Evolutionary conservation across 129 eudicot species (phyloP).

Genomic region (Gnaphalium uliginosum): DNA sequence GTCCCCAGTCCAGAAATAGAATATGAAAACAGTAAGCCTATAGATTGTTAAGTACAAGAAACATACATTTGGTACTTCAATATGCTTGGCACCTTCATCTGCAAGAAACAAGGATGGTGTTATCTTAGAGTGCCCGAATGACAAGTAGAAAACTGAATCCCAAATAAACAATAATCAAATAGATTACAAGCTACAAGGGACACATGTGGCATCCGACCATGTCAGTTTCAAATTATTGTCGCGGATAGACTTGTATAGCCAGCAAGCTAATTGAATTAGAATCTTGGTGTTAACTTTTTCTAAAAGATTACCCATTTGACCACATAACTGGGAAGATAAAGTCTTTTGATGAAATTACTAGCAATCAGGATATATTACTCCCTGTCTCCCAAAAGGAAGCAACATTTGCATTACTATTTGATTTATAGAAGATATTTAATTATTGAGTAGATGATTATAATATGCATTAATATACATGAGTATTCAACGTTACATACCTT

Average conservation of each 20-base stretch:
- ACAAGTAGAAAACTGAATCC: background rate
- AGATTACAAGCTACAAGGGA: background rate
- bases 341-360: background rate
- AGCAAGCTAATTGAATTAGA: slow-evolving; percentile 6
- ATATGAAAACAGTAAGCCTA: background rate
- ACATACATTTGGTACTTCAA: slow-evolving; percentile 49
- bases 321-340: background rate
- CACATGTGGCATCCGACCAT: slow-evolving; percentile 1
- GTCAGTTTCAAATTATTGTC: background rate
- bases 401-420: background rate
- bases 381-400: background rate
- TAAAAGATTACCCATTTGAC: background rate
- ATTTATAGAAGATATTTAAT: background rate
- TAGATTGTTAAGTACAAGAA: slow-evolving; percentile 7
- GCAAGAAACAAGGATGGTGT: slow-evolving; percentile 37
- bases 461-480: background rate
- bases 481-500: slow-evolving; percentile 46
- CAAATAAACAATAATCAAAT: background rate
- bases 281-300: too few relatives aligned
- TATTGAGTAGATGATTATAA: background rate
- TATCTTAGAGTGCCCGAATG: slow-evolving; percentile 24
- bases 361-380: slow-evolving; percentile 1
- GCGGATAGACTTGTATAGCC: background rate
- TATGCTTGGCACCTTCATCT: slow-evolving; percentile 53
- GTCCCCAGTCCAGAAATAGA: background rate